phyloP scores from a whole-genome alignment of 1,139 yeast genomes.

The Yamadazyma sp. region DNA sequence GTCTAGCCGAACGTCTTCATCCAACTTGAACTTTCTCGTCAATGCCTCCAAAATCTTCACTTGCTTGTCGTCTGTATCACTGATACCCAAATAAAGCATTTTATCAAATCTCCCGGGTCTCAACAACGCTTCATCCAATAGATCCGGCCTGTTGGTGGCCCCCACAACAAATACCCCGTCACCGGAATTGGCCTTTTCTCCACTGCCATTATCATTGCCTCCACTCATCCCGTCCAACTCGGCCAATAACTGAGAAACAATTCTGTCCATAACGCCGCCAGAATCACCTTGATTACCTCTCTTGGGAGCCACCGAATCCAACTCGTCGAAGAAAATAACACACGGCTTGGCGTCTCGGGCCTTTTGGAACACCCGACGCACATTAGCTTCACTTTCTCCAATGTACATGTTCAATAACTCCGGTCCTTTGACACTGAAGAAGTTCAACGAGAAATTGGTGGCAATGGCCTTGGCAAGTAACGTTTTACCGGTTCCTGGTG shows the following conservation, averaged over 20 bases:
- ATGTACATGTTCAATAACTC: slow-evolving; percentile 94
- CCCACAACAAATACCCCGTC: slow-evolving; percentile 98
- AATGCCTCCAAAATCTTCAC: slow-evolving; percentile 81
- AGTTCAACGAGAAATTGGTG: slow-evolving; percentile 87
- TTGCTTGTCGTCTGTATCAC: slow-evolving; percentile 90
- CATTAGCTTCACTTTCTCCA: slow-evolving; percentile 98
- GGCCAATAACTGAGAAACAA: slow-evolving; percentile 90
- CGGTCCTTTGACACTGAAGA: slow-evolving; percentile 95
- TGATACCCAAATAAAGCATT: slow-evolving; percentile 87
- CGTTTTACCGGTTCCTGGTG: slow-evolving; percentile 98
- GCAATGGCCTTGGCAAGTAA: slow-evolving; percentile 95
- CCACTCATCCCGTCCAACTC: slow-evolving; percentile 95
- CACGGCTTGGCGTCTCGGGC: slow-evolving; percentile 98
- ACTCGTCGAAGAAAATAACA: slow-evolving; percentile 93
- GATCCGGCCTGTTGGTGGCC: slow-evolving; percentile 94
- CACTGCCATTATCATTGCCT: slow-evolving; percentile 64
- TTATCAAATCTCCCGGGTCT: slow-evolving; percentile 97
- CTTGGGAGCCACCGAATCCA: slow-evolving; percentile 97
- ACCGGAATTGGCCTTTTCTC: slow-evolving; percentile 81
- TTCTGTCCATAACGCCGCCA: slow-evolving; percentile 98
- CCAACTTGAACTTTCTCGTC: slow-evolving; percentile 76
- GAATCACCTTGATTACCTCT: slow-evolving; percentile 98
- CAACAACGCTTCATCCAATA: slow-evolving; percentile 86
- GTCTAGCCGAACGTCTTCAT: slow-evolving; percentile 57
- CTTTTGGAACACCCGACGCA: slow-evolving; percentile 85